Conservation (phyloP, 2,329 filamentous ascomycete species). For the Didymella pinodella region DNA sequence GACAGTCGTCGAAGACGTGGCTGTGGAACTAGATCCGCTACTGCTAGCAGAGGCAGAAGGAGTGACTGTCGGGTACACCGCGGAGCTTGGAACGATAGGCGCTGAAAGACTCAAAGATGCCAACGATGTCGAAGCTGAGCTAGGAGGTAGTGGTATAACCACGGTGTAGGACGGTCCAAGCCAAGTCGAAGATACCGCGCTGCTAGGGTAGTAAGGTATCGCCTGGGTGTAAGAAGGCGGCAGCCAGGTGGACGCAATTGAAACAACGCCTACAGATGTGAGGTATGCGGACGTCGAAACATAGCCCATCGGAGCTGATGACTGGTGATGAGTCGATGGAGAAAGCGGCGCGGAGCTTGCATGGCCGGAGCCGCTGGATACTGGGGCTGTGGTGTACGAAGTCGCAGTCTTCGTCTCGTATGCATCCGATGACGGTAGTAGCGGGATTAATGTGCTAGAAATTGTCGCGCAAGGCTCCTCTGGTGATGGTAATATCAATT, state of each 20-base stretch:
- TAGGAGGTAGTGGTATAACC: conserved; percentile 6
- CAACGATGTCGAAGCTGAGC: not conserved
- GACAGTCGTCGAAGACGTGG: not conserved
- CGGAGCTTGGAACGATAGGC: conserved; percentile 1
- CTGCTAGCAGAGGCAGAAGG: not conserved
- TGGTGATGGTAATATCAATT: conserved; percentile 7
- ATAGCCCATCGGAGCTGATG: not conserved
- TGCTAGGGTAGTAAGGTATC: conserved; percentile 13
- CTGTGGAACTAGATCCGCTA: not conserved
- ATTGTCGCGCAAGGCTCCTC: conserved; percentile 19
- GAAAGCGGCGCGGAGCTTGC: not conserved
- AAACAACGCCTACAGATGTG: conserved; percentile 6
- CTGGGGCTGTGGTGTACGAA: conserved; percentile 1
- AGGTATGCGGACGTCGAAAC: not conserved
- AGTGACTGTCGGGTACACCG: not conserved
- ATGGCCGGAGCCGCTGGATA: conserved; percentile 4
- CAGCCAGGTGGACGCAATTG: conserved; percentile 20
- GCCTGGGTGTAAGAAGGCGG: conserved; percentile 15
- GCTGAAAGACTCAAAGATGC: not conserved
- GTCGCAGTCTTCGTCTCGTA: conserved; percentile 17
- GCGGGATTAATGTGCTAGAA: conserved; percentile 6
- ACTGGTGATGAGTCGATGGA: conserved; percentile 1
- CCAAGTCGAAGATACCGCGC: conserved; percentile 9
- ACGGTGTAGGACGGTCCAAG: conserved; percentile 11
- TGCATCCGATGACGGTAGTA: conserved; percentile 16